phyloP scores from a whole-genome alignment of 805 yeast species.

The Hanseniaspora valbyensis region DNA sequence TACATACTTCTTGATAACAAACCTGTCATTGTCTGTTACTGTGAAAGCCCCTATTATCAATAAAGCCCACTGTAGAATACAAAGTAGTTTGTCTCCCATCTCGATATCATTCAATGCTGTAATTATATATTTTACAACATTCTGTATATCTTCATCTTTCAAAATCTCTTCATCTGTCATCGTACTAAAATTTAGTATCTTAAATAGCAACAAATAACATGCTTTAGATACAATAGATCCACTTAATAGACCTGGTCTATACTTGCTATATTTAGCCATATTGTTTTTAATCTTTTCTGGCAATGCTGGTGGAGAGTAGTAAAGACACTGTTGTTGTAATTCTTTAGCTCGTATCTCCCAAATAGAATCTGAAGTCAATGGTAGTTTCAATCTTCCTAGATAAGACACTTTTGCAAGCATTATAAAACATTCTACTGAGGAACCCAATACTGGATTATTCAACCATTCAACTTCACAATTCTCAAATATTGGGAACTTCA shows the following conservation, averaged over 20 bases:
- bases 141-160: conserved; percentile 18
- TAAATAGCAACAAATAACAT: conserved; percentile 19
- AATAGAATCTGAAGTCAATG: conserved; percentile 15
- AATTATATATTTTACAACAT: conserved; percentile 20
- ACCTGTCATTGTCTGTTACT: conserved; percentile 18
- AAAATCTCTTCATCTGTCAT: conserved; percentile 17
- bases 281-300: conserved; percentile 20
- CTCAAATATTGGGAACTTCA: conserved; percentile 22
- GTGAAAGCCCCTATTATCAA: conserved; percentile 20
- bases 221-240: conserved; percentile 21
- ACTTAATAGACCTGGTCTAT: conserved; percentile 21
- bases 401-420: conserved; percentile 32
- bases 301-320: conserved; percentile 20
- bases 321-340: conserved; percentile 20
- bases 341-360: conserved; percentile 19
- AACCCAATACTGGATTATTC: conserved; percentile 36
- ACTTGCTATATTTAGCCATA: conserved; percentile 18
- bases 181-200: conserved; percentile 16
- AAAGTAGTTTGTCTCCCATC: conserved; percentile 19
- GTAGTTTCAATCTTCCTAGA: conserved; percentile 26
- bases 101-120: conserved; percentile 19
- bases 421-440: conserved; percentile 32
- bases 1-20: conserved; percentile 17
- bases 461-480: conserved; percentile 30
- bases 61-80: conserved; percentile 21